Evolutionary conservation across 2,329 filamentous ascomycete genomes (phyloP), one percentile per base, ranked within the genome.

Genomic region (Aspergillus phoenicis): DNA sequence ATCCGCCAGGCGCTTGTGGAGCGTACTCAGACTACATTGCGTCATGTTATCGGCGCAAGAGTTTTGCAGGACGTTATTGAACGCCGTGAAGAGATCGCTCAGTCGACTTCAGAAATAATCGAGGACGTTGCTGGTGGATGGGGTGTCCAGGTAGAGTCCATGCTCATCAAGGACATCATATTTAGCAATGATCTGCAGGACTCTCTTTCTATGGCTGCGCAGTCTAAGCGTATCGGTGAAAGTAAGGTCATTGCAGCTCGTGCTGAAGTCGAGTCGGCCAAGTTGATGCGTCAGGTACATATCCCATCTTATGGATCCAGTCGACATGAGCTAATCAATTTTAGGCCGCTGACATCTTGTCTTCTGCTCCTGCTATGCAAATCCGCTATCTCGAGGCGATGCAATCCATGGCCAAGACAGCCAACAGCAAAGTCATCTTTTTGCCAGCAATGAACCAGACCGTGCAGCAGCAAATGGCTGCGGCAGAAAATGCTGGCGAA

Each of bases 91-190:
- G 95, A 99, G 80, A 90, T 99, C 69, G 95, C 95, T 1, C 89
- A 93, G 79, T 95, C 90, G 60, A 98, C 98, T 64, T 89, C 92
- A 64, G 94, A 97, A 79, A 98, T 98, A 70, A 98, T 99, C 70
- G 95, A 98, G 75, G 93, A 97, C 69, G 95, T 97, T 1, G 94
- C 95, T 5, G 83, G 87, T 10, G 92, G 91, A 63, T 99, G 95
- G 95, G 95, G 95, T 80, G 94, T 97, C 7, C 88, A 91, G 73
- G 95, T 98, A 61, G 95, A 98, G 84, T 93, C 89, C 73, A 99
- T 99, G 94, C 88, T 99, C 68, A 94, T 99, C 85, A 98, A 99
- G 82, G 95, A 99, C 78, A 96, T 99, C 75, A 91, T 98, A 76
- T 99, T 99, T 86, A 93, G 88, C 80, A 88, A 92, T 73, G 95